Percentiles rank a stretch among this genome's conserved stretches.
Evolutionary conservation across 2,329 filamentous ascomycete genomes (phyloP).

Genomic region (Aspergillus amoenus): DNA sequence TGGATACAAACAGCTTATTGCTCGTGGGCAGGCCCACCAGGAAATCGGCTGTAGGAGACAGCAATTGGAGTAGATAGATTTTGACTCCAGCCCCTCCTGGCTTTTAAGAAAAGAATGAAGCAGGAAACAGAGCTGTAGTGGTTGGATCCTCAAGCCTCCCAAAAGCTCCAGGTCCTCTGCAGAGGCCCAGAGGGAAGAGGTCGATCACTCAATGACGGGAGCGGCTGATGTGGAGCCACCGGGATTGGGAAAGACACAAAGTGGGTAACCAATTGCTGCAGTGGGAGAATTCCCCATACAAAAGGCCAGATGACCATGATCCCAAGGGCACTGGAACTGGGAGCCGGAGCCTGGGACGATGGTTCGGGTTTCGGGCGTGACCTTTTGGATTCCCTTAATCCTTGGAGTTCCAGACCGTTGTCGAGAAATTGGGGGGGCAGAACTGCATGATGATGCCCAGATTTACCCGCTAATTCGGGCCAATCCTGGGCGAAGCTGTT

Average conservation of each 20-base stretch:
- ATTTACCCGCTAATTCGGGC: neutral
- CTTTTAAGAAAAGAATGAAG: neutral
- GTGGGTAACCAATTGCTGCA: conserved; percentile 9
- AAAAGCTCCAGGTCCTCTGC: conserved; percentile 1
- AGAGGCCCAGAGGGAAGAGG: neutral
- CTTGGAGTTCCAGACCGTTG: neutral
- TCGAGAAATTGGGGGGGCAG: neutral
- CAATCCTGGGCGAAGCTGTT: conserved; percentile 3
- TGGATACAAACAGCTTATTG: conserved; percentile 1
- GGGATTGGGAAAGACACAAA: conserved; percentile 18
- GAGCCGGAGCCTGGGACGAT: neutral
- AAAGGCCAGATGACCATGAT: conserved; percentile 20
- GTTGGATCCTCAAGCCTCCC: neutral
- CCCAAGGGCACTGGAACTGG: conserved; percentile 10
- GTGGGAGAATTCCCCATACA: conserved; percentile 12
- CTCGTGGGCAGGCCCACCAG: neutral
- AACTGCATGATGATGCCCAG: neutral
- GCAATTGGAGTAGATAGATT: no score
- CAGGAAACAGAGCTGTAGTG: neutral
- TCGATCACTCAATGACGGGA: conserved; percentile 20
- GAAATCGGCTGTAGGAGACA: neutral
- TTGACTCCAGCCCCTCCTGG: neutral
- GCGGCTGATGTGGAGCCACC: conserved; percentile 21
- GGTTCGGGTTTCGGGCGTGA: neutral
- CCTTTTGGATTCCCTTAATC: neutral